A percentile compares a stretch with the other conserved stretches of the same genome.
These are phyloP conservation scores for Ceratocystiopsis brevicomis DNA, from an alignment of 2,329 filamentous ascomycete genomes.

Conservation along the genomic window DNA sequence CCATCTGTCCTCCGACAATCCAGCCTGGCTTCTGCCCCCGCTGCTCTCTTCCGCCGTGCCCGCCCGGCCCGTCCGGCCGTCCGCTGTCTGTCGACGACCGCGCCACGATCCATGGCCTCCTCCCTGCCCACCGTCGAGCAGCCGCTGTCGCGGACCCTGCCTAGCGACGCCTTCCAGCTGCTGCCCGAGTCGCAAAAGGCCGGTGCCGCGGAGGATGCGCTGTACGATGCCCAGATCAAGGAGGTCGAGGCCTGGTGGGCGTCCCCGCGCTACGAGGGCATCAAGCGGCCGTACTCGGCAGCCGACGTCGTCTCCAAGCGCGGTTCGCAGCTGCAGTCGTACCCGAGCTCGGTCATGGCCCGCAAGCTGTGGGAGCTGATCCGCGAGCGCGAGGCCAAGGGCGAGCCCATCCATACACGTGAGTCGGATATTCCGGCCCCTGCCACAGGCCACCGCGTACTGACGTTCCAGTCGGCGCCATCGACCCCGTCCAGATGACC, in stretches of 20 bases:
- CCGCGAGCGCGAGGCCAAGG: constrained; percentile 55
- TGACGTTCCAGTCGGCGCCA: constrained; percentile 93
- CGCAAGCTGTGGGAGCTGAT: constrained; percentile 85
- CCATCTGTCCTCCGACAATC: no score
- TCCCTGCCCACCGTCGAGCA: constrained; percentile 34
- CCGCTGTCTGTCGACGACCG: constrained; percentile 1
- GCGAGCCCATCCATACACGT: constrained; percentile 88
- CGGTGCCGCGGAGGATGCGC: constrained; percentile 61
- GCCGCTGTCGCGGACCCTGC: constrained; percentile 38
- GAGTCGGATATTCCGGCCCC: no score
- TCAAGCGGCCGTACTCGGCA: constrained; percentile 79
- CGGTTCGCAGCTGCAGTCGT: constrained; percentile 68
- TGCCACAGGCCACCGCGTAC: no score
- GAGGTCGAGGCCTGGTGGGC: constrained; percentile 87
- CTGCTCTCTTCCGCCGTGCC: no score
- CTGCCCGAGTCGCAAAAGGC: constrained; percentile 60
- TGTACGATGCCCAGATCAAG: constrained; percentile 68
- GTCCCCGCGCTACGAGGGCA: constrained; percentile 65
- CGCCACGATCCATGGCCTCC: constrained; percentile 26
- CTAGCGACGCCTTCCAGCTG: constrained; percentile 71
- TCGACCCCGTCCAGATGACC: constrained; percentile 98
- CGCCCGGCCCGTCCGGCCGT: background rate
- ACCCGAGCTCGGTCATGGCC: constrained; percentile 87
- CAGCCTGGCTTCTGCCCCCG: no score
- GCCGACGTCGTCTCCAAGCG: constrained; percentile 87